Conservation (phyloP, 2,329 filamentous ascomycete genomes). For the Dactylonectria estremocensis region DNA sequence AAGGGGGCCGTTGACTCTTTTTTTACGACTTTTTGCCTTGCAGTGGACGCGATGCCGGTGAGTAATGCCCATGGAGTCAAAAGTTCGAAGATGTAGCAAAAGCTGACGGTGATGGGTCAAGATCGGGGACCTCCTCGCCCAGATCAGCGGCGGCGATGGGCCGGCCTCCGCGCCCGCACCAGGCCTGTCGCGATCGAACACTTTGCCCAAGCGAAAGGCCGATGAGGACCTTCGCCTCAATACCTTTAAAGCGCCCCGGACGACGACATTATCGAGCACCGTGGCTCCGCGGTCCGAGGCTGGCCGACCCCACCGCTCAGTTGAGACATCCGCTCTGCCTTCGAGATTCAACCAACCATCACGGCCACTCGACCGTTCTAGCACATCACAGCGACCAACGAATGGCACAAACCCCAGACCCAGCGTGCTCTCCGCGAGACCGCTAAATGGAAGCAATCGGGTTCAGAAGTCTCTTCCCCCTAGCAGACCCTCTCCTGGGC, state of each 20-base stretch:
- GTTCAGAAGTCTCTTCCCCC: conserved; percentile 45
- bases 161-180: conserved; percentile 55
- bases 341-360: conserved; percentile 41
- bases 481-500: conserved; percentile 44
- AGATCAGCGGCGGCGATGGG: conserved; percentile 70
- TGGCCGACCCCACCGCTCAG: conserved; percentile 36
- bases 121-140: conserved; percentile 62
- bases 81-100: conserved; percentile 33
- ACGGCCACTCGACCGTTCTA: conserved; percentile 47
- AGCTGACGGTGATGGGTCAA: conserved; percentile 42
- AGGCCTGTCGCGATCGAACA: conserved; percentile 45
- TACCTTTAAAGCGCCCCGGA: conserved; percentile 60
- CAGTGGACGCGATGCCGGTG: conserved; percentile 51
- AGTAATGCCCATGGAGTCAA: conserved; percentile 34
- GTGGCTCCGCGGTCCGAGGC: conserved; percentile 41
- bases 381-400: conserved; percentile 40
- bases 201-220: conserved; percentile 70
- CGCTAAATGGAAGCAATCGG: conserved; percentile 44
- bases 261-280: conserved; percentile 43
- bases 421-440: conserved; percentile 44
- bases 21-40: conserved; percentile 29
- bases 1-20: conserved; percentile 29
- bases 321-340: conserved; percentile 33
- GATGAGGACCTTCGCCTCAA: conserved; percentile 63
- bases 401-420: conserved; percentile 37